Evolutionary conservation across 2,329 filamentous ascomycete species (phyloP).

Genomic region (Xylariaceae sp.): DNA sequence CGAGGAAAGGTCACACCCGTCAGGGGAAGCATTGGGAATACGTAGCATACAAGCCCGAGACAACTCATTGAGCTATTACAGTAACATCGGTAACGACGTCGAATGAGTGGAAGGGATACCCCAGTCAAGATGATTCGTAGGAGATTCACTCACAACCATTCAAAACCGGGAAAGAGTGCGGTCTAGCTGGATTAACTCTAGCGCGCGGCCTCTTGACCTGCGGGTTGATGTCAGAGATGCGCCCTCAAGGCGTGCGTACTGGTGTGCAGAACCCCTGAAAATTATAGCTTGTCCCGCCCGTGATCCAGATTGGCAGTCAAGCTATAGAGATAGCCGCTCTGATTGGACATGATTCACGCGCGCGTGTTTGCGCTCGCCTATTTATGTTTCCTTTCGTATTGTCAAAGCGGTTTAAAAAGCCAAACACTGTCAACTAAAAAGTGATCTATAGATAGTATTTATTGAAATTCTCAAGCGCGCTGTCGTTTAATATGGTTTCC

Average conservation of each 20-base stretch:
- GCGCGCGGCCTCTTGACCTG: conserved; percentile 4
- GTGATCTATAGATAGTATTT: too few species aligned
- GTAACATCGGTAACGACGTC: background rate
- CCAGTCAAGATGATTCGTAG: conserved; percentile 9
- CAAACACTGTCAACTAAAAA: background rate
- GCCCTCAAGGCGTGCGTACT: conserved; percentile 3
- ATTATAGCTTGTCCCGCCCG: conserved; percentile 12
- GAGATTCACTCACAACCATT: conserved; percentile 19
- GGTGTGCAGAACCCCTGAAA: conserved; percentile 9
- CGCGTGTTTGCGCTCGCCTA: conserved; percentile 17
- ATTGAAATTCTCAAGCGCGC: too few species aligned
- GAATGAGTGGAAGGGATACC: conserved; percentile 7
- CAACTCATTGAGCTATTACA: too few species aligned
- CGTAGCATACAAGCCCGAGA: too few species aligned
- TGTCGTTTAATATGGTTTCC: too few species aligned
- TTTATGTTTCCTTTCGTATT: background rate
- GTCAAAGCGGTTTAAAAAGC: background rate
- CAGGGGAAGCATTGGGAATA: too few species aligned
- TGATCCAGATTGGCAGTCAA: conserved; percentile 18
- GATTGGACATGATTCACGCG: conserved; percentile 25
- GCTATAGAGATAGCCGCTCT: background rate
- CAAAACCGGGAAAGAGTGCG: conserved; percentile 8
- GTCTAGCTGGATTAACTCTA: conserved; percentile 14
- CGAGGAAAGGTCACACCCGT: too few species aligned
- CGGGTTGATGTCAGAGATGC: conserved; percentile 26